phyloP scores from a whole-genome alignment of 2,329 filamentous ascomycete species.

The Fusarium mangiferae region DNA sequence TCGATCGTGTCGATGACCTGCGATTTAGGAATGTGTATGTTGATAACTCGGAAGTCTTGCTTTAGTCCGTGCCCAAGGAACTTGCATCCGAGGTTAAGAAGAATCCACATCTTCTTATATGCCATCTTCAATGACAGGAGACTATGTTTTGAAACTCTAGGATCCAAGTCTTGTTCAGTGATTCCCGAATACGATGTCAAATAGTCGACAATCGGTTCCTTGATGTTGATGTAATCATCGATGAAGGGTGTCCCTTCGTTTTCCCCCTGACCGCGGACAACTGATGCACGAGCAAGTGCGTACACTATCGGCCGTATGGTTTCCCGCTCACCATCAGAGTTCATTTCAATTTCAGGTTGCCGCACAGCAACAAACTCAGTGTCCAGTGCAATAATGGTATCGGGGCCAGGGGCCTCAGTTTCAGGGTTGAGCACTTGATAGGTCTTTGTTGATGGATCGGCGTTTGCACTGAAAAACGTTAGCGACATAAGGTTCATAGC shows the following conservation, averaged over 20 bases:
- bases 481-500: background rate
- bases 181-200: slow-evolving; percentile 95
- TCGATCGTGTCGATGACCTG: slow-evolving; percentile 97
- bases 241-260: slow-evolving; percentile 89
- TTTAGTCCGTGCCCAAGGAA: slow-evolving; percentile 95
- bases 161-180: slow-evolving; percentile 84
- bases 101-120: slow-evolving; percentile 98
- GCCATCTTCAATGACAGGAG: slow-evolving; percentile 88
- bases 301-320: slow-evolving; percentile 92
- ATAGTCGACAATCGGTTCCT: slow-evolving; percentile 93
- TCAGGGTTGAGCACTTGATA: slow-evolving; percentile 68
- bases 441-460: slow-evolving; percentile 57
- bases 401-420: slow-evolving; percentile 74
- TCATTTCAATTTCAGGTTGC: slow-evolving; percentile 94
- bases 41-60: slow-evolving; percentile 97
- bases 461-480: slow-evolving; percentile 50
- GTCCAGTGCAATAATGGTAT: slow-evolving; percentile 87
- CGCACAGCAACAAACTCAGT: slow-evolving; percentile 96
- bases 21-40: slow-evolving; percentile 90
- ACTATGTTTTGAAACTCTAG: slow-evolving; percentile 79
- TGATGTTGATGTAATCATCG: slow-evolving; percentile 94
- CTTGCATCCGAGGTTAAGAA: slow-evolving; percentile 91
- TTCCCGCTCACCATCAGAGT: slow-evolving; percentile 88
- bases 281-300: slow-evolving; percentile 91
- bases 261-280: slow-evolving; percentile 82